These are phyloP conservation scores for Aspergillus hortae DNA, from an alignment of 2,329 filamentous ascomycete genomes.

Conservation along the genomic window DNA sequence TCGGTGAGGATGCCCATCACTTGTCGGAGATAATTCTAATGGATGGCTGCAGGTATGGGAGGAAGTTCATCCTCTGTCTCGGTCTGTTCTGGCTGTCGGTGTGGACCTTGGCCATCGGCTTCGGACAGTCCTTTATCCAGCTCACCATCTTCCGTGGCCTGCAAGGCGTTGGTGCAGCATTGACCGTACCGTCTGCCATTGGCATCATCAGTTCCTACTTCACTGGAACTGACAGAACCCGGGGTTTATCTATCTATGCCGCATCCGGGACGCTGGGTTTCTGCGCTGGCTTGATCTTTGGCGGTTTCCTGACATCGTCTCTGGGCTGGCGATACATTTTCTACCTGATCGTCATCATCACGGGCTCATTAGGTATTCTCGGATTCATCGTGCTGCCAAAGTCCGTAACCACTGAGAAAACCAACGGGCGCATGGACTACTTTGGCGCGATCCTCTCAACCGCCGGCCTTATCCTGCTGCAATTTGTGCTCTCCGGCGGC, in stretches of 20 bases:
- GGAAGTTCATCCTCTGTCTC: conserved; percentile 37
- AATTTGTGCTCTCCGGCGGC: conserved; percentile 45
- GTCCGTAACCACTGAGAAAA: conserved; percentile 31
- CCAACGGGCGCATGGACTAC: conserved; percentile 39
- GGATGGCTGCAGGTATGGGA: conserved; percentile 27
- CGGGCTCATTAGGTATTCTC: conserved; percentile 25
- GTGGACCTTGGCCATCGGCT: conserved; percentile 37
- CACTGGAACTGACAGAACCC: conserved; percentile 35
- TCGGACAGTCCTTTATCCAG: conserved; percentile 41
- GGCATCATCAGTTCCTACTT: conserved; percentile 45
- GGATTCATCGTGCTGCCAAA: conserved; percentile 37
- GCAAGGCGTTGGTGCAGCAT: conserved; percentile 45
- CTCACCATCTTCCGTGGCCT: conserved; percentile 41
- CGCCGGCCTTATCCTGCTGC: conserved; percentile 41
- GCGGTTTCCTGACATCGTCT: conserved; percentile 38
- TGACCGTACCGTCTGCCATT: conserved; percentile 48
- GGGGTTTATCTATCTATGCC: conserved; percentile 39
- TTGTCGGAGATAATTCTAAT: background rate
- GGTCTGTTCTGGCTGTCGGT: conserved; percentile 35
- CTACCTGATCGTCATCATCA: conserved; percentile 33
- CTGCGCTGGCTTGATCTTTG: conserved; percentile 39
- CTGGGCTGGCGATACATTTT: conserved; percentile 41
- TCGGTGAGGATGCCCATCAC: conserved; percentile 13
- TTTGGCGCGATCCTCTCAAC: conserved; percentile 42
- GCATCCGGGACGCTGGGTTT: conserved; percentile 40